These are phyloP conservation scores for Hypoxylon sp. DNA, from an alignment of 2,329 filamentous ascomycete species.

Conservation along the genomic window DNA sequence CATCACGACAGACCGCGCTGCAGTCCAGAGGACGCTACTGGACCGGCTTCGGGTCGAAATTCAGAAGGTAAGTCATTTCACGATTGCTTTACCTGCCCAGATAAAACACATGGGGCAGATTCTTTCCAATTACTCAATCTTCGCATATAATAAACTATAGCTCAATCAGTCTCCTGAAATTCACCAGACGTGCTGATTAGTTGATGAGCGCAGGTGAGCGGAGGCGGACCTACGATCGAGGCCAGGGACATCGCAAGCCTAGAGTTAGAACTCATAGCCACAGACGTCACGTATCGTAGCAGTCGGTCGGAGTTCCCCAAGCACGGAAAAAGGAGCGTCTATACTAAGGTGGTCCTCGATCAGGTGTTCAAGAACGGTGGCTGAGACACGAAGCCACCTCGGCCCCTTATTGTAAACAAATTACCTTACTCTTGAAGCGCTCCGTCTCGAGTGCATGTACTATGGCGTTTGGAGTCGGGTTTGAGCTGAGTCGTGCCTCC, in stretches of 20 bases:
- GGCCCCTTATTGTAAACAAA: background rate
- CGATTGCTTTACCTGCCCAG: background rate
- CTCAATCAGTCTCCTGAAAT: background rate
- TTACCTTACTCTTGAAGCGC: background rate
- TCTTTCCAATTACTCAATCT: background rate
- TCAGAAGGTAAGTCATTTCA: slow-evolving; percentile 38
- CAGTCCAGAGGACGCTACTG: slow-evolving; percentile 30
- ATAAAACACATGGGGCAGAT: background rate
- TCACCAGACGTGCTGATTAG: background rate
- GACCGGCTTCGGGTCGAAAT: slow-evolving; percentile 38
- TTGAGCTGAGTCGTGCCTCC: background rate
- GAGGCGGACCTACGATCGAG: slow-evolving; percentile 30
- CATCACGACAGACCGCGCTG: background rate
- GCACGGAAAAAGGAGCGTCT: slow-evolving; percentile 35
- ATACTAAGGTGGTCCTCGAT: slow-evolving; percentile 13
- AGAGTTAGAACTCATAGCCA: slow-evolving; percentile 35
- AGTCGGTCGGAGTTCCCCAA: slow-evolving; percentile 40
- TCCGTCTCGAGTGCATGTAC: background rate
- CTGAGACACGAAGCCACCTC: background rate
- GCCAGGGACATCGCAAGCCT: slow-evolving; percentile 30
- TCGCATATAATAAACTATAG: background rate
- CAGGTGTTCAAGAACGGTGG: background rate
- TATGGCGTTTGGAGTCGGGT: background rate
- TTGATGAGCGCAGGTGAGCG: background rate
- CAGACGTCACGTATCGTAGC: slow-evolving; percentile 33